These are phyloP conservation scores for Buxus sempervirens DNA, from an alignment of 164 flowering plant species.

Conservation along the genomic window DNA sequence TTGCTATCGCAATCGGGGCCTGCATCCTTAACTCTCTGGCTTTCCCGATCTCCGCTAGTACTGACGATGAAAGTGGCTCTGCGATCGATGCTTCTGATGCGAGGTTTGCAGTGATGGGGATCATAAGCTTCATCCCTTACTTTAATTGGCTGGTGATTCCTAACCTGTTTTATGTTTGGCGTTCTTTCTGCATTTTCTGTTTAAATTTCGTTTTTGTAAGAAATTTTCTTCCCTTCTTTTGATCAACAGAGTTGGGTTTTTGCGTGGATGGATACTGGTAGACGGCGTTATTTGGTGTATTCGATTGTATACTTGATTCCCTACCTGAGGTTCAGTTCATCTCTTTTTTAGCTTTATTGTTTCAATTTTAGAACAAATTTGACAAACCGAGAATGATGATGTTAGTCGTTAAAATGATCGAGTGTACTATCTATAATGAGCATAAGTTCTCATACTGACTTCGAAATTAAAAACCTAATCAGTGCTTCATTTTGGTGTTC, in stretches of 20 bases:
- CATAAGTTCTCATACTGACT: too few relatives aligned
- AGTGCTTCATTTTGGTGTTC: too few relatives aligned
- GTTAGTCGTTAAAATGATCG: too few relatives aligned
- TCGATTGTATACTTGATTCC: slow-evolving; percentile 81
- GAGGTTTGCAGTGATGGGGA: slow-evolving; percentile 81
- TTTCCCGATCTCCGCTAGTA: slow-evolving; percentile 31
- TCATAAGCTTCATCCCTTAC: slow-evolving; percentile 85
- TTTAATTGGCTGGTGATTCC: slow-evolving; percentile 88
- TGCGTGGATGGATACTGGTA: slow-evolving; percentile 84
- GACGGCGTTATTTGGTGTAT: slow-evolving; percentile 66
- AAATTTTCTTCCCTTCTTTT: slow-evolving; percentile 3
- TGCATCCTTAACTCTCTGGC: slow-evolving; percentile 66
- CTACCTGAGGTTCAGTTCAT: slow-evolving; percentile 56
- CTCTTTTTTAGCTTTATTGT: background rate
- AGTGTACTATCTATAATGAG: too few relatives aligned
- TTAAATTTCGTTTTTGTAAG: background rate
- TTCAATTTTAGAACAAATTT: background rate
- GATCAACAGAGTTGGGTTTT: slow-evolving; percentile 81
- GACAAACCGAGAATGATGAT: too few relatives aligned
- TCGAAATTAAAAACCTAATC: too few relatives aligned
- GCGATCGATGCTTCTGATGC: slow-evolving; percentile 47
- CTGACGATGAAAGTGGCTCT: slow-evolving; percentile 29
- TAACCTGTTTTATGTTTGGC: background rate
- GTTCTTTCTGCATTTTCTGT: background rate
- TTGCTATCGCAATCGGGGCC: slow-evolving; percentile 66